Evolutionary conservation across 768 basidiomycete species (phyloP).

Genomic region (Candolleomyces efflorescens): DNA sequence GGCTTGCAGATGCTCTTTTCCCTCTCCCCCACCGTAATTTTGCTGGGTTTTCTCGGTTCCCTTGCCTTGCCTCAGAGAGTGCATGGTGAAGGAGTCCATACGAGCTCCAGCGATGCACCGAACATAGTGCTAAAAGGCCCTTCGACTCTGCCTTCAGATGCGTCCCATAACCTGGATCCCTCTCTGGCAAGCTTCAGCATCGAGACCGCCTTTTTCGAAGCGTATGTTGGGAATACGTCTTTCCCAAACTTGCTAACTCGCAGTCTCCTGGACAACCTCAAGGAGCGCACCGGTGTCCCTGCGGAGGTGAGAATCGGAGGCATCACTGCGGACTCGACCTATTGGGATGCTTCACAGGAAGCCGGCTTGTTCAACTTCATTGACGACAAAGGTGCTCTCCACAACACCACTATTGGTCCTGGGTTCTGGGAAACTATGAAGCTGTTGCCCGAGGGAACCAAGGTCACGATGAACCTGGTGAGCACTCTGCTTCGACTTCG

Average conservation of each 20-base stretch:
- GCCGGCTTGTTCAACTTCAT: constrained; percentile 41
- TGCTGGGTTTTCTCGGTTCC: neutral
- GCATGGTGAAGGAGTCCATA: neutral
- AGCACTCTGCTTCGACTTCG: constrained; percentile 5
- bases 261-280: constrained; percentile 42
- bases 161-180: constrained; percentile 39
- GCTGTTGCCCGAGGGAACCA: constrained; percentile 42
- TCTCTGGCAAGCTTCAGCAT: constrained; percentile 51
- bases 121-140: constrained; percentile 29
- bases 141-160: constrained; percentile 36
- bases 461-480: constrained; percentile 43
- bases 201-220: constrained; percentile 51
- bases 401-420: constrained; percentile 49
- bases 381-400: constrained; percentile 36
- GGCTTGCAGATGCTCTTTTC: neutral
- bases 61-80: neutral
- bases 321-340: constrained; percentile 51
- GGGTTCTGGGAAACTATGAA: constrained; percentile 45
- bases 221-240: constrained; percentile 42
- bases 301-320: constrained; percentile 49
- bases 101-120: neutral
- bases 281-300: constrained; percentile 38
- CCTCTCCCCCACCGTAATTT: neutral
- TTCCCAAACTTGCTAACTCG: constrained; percentile 39
- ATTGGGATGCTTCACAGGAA: constrained; percentile 39